These are phyloP conservation scores for Aplosporella prunicola DNA, from an alignment of 2,329 filamentous ascomycete genomes.

Conservation along the genomic window DNA sequence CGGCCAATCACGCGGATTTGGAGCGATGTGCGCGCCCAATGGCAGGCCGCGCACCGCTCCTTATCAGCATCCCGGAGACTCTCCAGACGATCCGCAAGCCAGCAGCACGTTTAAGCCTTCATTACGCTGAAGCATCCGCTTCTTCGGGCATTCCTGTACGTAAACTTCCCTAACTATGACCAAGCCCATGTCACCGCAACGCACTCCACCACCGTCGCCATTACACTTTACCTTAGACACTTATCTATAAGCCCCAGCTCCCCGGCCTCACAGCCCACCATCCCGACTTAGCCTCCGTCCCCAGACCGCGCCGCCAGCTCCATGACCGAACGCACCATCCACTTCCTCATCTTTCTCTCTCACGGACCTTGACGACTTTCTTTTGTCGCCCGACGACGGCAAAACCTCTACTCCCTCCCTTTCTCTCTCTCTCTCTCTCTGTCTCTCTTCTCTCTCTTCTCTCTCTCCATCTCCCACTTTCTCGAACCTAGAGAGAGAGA, in stretches of 20 bases:
- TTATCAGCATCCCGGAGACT: too few relatives aligned
- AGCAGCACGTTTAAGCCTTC: slow-evolving; percentile 9
- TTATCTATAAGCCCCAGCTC: slow-evolving; percentile 5
- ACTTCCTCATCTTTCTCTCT: slow-evolving; percentile 32
- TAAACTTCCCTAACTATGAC: slow-evolving; percentile 11
- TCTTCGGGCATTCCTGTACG: slow-evolving; percentile 8
- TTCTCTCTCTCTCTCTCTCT: too few relatives aligned
- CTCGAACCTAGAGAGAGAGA: too few relatives aligned
- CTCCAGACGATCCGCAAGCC: too few relatives aligned
- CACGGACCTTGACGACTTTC: slow-evolving; percentile 12
- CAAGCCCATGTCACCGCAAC: slow-evolving; percentile 11
- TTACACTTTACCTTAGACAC: slow-evolving; percentile 6
- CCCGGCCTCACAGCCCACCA: neutral
- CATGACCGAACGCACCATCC: slow-evolving; percentile 35
- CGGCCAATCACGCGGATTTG: slow-evolving; percentile 3
- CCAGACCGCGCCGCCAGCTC: neutral
- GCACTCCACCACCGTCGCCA: slow-evolving; percentile 4
- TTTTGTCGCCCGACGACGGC: slow-evolving; percentile 9
- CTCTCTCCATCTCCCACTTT: neutral
- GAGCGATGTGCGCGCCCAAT: too few relatives aligned
- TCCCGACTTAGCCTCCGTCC: neutral
- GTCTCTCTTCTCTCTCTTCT: neutral
- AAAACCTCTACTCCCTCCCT: too few relatives aligned
- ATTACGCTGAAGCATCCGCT: slow-evolving; percentile 7
- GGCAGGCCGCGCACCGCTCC: too few relatives aligned